Base-by-base conservation (phyloP, 2,329 filamentous ascomycete species). In the Neonectria hederae region DNA sequence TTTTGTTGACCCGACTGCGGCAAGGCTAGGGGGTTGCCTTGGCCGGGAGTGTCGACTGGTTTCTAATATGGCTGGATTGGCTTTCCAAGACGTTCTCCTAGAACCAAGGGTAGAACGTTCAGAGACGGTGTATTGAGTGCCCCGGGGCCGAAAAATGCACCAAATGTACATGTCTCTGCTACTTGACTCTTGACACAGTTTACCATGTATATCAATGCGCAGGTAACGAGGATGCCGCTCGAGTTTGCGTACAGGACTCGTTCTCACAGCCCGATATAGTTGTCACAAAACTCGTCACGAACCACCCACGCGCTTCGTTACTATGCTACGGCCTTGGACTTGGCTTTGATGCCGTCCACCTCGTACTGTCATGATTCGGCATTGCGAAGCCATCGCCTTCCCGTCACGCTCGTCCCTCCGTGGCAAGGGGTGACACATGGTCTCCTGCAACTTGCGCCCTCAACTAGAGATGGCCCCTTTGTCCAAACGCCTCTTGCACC, bases 201-300 rank as follows among this genome's bases (percentile, higher is more conserved):
- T 30, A 57, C 42, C 54, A 60, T 69, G 63, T 71, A 69, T 53
- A 73, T 71, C 40, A 63, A 65, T 48, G 54, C 54, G 59, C 38
- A 40, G 30, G 49, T 40, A 42, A 63, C 54, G 46, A 57, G 40
- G 40, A 59, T 49, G 32, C 28, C 40, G 19, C 30, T 57, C 51
- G 28, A 54, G 51, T 46, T 46, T 59, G 48, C 24, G 49, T 55
- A 21, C 52, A 42, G 52, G 42, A 58, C 53, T 48, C n/a, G 46
- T 38, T 59, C 26, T 35, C 40, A 53, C 48, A 63, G 7, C n/a
- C n/a, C 8, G 8, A 26, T 8, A 24, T 32, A n/a, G 48, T 30
- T 19, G 17, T 19, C 17, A 19, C 17, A n/a, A 19, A n/a, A 19
- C 8, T 21, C 26, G 26, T 45, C 32, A 61, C 45, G 11, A 35